phyloP scores from a whole-genome alignment of 495 filamentous ascomycete genomes.

The Annulohypoxylon stygium region DNA sequence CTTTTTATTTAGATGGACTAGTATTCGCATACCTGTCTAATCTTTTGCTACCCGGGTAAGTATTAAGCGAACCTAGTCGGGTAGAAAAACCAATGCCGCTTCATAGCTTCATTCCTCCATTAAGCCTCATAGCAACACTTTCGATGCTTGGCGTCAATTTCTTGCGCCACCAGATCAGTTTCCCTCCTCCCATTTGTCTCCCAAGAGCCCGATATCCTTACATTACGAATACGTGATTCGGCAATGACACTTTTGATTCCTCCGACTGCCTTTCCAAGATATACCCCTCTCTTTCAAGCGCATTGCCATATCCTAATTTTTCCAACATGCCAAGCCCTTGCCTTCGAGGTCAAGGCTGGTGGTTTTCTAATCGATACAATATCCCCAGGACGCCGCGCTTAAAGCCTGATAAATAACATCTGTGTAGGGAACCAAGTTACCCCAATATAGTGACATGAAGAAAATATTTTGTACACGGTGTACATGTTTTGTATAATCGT shows the following conservation, averaged over 20 bases:
- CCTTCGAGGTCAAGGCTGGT: conserved; percentile 17
- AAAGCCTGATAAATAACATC: conserved; percentile 24
- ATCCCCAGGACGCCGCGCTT: conserved; percentile 47
- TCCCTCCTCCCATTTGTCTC: conserved; percentile 8
- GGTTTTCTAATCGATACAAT: conserved; percentile 42
- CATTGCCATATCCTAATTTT: conserved; percentile 12
- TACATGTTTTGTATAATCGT: conserved; percentile 18
- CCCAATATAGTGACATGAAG: conserved; percentile 30
- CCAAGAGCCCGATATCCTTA: conserved; percentile 5
- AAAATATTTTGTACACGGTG: conserved; percentile 26
- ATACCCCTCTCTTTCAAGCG: conserved; percentile 1
- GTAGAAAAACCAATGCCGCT: conserved; percentile 16
- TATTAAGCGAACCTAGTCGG: background rate
- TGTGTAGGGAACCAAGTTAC: conserved; percentile 13
- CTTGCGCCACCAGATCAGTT: conserved; percentile 17
- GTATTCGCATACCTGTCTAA: conserved; percentile 18
- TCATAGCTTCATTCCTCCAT: conserved; percentile 29
- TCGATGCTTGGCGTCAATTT: conserved; percentile 8
- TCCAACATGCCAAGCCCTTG: conserved; percentile 12
- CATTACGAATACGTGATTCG: conserved; percentile 32
- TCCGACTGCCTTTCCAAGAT: conserved; percentile 1
- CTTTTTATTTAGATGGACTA: conserved; percentile 22
- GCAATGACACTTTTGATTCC: background rate
- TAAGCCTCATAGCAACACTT: conserved; percentile 18
- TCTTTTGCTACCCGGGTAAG: background rate